phyloP scores from a whole-genome alignment of 306 rosid species.

The cucumber (Cucumis sativus) region DNA sequence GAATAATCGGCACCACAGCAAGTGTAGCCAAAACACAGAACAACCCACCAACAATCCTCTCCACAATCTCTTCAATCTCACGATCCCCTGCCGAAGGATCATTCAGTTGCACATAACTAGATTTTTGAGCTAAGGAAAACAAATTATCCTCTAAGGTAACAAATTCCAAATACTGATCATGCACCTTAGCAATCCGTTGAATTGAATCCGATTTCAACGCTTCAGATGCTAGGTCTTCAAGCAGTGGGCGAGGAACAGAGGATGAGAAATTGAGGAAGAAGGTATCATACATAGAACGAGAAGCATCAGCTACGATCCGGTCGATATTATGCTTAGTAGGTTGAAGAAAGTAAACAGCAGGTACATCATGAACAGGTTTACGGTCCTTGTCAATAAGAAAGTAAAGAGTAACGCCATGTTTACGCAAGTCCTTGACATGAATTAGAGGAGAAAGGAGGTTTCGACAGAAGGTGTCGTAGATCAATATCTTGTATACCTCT shows the following conservation, averaged over 20 bases:
- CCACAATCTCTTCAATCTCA: conserved; percentile 83
- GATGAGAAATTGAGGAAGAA: conserved; percentile 78
- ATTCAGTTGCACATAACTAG: conserved; percentile 62
- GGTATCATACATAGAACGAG: conserved; percentile 54
- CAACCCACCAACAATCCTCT: conserved; percentile 60
- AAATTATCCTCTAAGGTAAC: conserved; percentile 76
- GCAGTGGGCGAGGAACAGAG: conserved; percentile 78
- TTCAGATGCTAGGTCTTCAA: conserved; percentile 80
- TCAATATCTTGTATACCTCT: conserved; percentile 84
- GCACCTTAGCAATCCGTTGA: conserved; percentile 62
- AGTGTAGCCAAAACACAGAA: conserved; percentile 84
- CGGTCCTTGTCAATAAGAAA: conserved; percentile 85
- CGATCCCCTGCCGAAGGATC: conserved; percentile 92
- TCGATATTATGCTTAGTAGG: conserved; percentile 51
- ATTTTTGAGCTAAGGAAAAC: conserved; percentile 68
- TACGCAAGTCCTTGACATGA: conserved; percentile 84
- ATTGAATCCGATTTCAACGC: conserved; percentile 64
- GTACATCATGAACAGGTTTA: conserved; percentile 78
- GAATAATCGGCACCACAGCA: conserved; percentile 68
- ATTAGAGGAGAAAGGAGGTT: conserved; percentile 79
- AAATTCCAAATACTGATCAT: conserved; percentile 91
- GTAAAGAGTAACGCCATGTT: conserved; percentile 88
- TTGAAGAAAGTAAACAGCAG: conserved; percentile 86
- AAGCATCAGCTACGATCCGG: conserved; percentile 62
- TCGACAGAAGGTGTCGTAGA: conserved; percentile 80